These are phyloP conservation scores for Penicillium maclennaniae DNA, from an alignment of 495 filamentous ascomycete species.

Conservation along the genomic window DNA sequence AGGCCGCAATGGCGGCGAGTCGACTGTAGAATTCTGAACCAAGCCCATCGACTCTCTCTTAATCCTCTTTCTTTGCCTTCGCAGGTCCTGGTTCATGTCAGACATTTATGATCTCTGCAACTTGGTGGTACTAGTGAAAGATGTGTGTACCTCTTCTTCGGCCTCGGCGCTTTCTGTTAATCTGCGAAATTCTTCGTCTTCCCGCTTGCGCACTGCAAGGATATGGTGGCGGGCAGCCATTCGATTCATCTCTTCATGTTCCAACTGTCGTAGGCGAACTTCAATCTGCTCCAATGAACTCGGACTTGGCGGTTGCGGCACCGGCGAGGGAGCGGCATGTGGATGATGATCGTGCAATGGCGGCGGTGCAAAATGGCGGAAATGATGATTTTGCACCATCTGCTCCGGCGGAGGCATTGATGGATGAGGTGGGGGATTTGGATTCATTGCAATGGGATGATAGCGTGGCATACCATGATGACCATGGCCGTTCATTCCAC, in stretches of 20 bases:
- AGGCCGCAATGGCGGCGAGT: slow-evolving; percentile 44
- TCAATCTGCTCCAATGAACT: slow-evolving; percentile 44
- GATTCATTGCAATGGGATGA: slow-evolving; percentile 48
- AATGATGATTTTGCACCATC: slow-evolving; percentile 39
- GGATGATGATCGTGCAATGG: slow-evolving; percentile 36
- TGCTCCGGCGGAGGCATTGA: slow-evolving; percentile 33
- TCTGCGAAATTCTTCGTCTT: slow-evolving; percentile 47
- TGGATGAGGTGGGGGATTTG: slow-evolving; percentile 34
- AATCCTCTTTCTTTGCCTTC: slow-evolving; percentile 42
- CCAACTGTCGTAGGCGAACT: slow-evolving; percentile 41
- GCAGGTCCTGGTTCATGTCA: slow-evolving; percentile 33
- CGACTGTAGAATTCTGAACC: slow-evolving; percentile 30
- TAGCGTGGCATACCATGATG: slow-evolving; percentile 39
- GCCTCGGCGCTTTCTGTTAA: slow-evolving; percentile 45
- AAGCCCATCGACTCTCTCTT: slow-evolving; percentile 49
- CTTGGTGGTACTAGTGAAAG: slow-evolving; percentile 3
- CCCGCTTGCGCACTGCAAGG: slow-evolving; percentile 44
- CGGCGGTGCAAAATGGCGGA: slow-evolving; percentile 35
- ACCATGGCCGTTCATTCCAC: slow-evolving; percentile 37
- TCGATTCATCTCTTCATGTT: slow-evolving; percentile 46
- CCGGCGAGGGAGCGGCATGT: slow-evolving; percentile 16
- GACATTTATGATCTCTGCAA: not conserved
- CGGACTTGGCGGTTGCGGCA: slow-evolving; percentile 25
- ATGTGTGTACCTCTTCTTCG: slow-evolving; percentile 44
- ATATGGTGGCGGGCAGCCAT: slow-evolving; percentile 43